These are phyloP conservation scores for Kwoniella shandongensis DNA, from an alignment of 768 basidiomycete species.

Conservation along the genomic window DNA sequence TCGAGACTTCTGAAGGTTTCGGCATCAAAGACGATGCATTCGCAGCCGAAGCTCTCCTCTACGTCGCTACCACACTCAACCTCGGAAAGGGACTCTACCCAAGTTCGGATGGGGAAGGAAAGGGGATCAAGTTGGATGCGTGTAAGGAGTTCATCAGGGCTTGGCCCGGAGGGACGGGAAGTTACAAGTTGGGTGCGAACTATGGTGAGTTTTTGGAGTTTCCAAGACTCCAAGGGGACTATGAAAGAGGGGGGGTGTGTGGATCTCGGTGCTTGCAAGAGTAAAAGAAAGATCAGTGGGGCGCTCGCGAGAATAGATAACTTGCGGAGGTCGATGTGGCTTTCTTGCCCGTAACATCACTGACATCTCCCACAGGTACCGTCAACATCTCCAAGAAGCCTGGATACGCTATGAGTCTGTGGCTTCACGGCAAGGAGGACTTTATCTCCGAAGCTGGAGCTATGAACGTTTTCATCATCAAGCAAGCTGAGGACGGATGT, in stretches of 20 bases:
- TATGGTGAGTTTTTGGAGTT: slow-evolving; percentile 38
- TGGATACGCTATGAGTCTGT: slow-evolving; percentile 45
- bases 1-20: slow-evolving; percentile 45
- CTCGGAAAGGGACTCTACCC: slow-evolving; percentile 38
- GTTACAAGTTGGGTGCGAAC: slow-evolving; percentile 70
- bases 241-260: no score
- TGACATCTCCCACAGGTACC: slow-evolving; percentile 26
- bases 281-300: no score
- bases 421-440: slow-evolving; percentile 44
- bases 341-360: neutral
- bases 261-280: no score
- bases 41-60: slow-evolving; percentile 42
- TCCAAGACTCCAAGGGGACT: no score
- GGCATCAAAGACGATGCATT: slow-evolving; percentile 46
- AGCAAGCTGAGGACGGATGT: slow-evolving; percentile 44
- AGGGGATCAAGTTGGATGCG: slow-evolving; percentile 79
- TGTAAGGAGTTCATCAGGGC: slow-evolving; percentile 81
- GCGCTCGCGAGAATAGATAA: no score
- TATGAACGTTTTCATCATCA: slow-evolving; percentile 49
- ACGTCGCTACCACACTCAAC: slow-evolving; percentile 41
- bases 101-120: slow-evolving; percentile 50
- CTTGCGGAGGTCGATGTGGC: neutral
- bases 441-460: slow-evolving; percentile 47
- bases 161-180: slow-evolving; percentile 86
- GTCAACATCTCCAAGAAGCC: slow-evolving; percentile 45